Evolutionary conservation across 352 stramenopile species (phyloP), one percentile per base, ranked within the genome.

Genomic region (Phytopythium montanum): DNA sequence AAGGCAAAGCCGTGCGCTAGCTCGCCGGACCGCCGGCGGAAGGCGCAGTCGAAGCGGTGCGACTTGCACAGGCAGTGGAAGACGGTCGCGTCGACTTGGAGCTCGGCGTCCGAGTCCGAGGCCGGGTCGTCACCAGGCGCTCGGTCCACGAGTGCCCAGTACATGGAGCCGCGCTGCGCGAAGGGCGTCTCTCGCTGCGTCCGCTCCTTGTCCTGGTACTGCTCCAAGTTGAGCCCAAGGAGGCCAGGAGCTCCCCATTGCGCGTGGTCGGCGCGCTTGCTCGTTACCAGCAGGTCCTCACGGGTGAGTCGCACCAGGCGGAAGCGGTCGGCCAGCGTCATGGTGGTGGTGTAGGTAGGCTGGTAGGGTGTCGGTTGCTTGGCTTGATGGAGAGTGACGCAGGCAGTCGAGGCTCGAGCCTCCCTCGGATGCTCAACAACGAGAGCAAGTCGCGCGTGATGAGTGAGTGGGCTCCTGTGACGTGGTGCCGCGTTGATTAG

Each of bases 11-110:
- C 81, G 9, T 55, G 63, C 36, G 70, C 50, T 38, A 88, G 59
- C 23, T 75, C 68, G 3, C 77, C 71, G 16, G 61, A 67, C 14
- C 45, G 38, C 16, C 46, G 66, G 56, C 68, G 68, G 19, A 85
- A 60, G 33, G 68, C 61, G 33, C 72, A 85, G 36, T 85, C 69
- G 29, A 87, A 87, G 39, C 66, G 66, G 59, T 88, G 71, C 55
- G 73, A 82, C 59, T 90, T 79, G 36, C 78, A 88, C 38, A 88
- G 76, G 50, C 69, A 85, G 45, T 68, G 70, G 21, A 88, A 61
- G 18, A 66, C 23, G 8, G 68, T 62, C 21, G 60, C 23, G 12
- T 52, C 62, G 16, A 58, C 51, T 18, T 54, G 50, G 3, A 78
- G 31, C 3, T 59, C 51, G 2, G 50, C 61, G 33, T 73, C 60